These are phyloP conservation scores for Aegilops longissima DNA, from an alignment of 176 grass and related monocot genomes.

Conservation along the genomic window DNA sequence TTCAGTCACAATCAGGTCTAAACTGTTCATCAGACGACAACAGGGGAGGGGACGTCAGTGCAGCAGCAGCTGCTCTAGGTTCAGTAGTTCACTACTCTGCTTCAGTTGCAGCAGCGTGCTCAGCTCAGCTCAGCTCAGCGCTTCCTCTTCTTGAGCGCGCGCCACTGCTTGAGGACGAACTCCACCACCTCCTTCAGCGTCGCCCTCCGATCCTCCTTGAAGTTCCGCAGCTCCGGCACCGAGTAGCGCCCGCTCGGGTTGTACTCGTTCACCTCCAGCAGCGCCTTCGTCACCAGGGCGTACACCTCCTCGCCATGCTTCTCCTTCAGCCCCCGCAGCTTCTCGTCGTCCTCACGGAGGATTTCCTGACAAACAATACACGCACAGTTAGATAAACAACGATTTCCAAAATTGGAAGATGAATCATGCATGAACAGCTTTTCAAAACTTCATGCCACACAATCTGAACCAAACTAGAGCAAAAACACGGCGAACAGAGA, in stretches of 20 bases:
- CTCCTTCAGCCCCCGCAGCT: slow-evolving; percentile 32
- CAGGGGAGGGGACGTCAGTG: no score
- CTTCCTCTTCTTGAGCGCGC: background rate
- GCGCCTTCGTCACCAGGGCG: slow-evolving; percentile 32
- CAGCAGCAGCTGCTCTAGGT: no score
- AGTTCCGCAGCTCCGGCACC: slow-evolving; percentile 40
- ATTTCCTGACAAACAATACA: slow-evolving; percentile 12
- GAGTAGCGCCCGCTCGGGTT: slow-evolving; percentile 39
- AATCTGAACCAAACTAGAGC: background rate
- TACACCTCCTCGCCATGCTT: slow-evolving; percentile 36
- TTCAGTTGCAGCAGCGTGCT: background rate
- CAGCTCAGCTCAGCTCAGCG: background rate
- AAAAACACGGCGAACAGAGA: background rate
- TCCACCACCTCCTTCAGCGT: slow-evolving; percentile 14
- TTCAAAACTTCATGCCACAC: no score
- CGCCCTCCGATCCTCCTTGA: background rate
- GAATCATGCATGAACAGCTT: background rate
- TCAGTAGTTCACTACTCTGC: no score
- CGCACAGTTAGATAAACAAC: no score
- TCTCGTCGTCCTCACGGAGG: slow-evolving; percentile 36
- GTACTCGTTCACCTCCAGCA: slow-evolving; percentile 57
- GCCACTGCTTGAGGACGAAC: background rate
- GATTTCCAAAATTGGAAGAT: background rate
- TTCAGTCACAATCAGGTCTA: no score
- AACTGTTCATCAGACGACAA: no score